Evolutionary conservation across 352 stramenopile species (phyloP), one percentile per base, ranked within the genome.

Genomic region (Phytophthora citrophthora): DNA sequence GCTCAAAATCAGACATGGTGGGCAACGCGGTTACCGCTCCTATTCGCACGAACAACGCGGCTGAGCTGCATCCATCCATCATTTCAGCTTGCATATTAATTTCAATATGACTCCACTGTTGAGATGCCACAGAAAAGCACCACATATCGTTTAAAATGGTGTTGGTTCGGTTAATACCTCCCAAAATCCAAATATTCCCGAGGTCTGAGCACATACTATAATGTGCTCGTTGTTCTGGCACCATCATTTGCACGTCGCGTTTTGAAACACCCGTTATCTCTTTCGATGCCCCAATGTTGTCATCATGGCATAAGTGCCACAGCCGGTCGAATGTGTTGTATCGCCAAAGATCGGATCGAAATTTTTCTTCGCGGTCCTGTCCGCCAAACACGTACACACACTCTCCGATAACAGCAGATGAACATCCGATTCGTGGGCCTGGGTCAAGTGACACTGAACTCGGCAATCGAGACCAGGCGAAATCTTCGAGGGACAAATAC

Each of bases 301-400:
- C 88, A 32, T 95, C 86, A 51, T 95, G 74, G 26, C 83, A 94
- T 38, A 96, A 74, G 54, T 94, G 79, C 88, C 88, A 96, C 26
- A 93, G 68, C 15, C 87, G 85, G 53, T 96, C 88, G 61, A 96
- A 96, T 2, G 86, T 92, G 57, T 95, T 95, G 57, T 94, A 95
- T 12, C 84, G 67, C 88, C 88, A 96, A 13, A 96, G 61, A 54
- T 95, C 88, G 3, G 86, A 80, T 26, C 86, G 74, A 15, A 89
- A 69, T 34, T 88, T 90, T 44, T 92, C 86, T 64, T 93, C 87
- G 39, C 86, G 86, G 63, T 95, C 87, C 55, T 89, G 69, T 1
- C 88, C 88, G 38, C 86, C 88, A 58, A 95, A 96, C 0, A 96
- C 49, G 39, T 89, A 96, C 2, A 96, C 85, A 39, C 76, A 90